Evolutionary conservation across 2,329 filamentous ascomycete species (phyloP).

Genomic region (Pseudogymnoascus sp.): DNA sequence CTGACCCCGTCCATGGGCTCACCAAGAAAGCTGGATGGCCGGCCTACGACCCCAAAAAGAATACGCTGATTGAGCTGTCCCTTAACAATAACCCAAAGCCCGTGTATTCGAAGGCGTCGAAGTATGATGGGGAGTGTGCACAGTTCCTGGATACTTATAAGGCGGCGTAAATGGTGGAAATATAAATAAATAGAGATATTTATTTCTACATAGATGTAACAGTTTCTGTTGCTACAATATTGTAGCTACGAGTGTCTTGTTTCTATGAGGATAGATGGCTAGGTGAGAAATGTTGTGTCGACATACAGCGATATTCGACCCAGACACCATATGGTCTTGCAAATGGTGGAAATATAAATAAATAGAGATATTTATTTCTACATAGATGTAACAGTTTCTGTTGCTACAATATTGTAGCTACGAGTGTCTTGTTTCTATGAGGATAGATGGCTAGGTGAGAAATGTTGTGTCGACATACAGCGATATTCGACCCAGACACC

Average conservation of each 20-base stretch:
- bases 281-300: not conserved
- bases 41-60: constrained; percentile 6
- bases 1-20: constrained; percentile 27
- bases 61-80: constrained; percentile 5
- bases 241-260: not conserved
- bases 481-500: not conserved
- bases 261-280: not conserved
- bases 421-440: not conserved
- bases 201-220: too few species aligned
- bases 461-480: not conserved
- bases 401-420: not conserved
- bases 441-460: not conserved
- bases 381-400: not conserved
- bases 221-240: not conserved
- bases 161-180: not conserved
- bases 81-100: not conserved
- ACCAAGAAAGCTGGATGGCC: constrained; percentile 16
- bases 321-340: constrained; percentile 35
- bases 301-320: not conserved
- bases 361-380: too few species aligned
- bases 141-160: constrained; percentile 2
- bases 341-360: too few species aligned
- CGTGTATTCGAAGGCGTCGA: not conserved
- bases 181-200: too few species aligned
- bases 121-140: not conserved